phyloP scores from a whole-genome alignment of 768 basidiomycete genomes.

The Baorangia bicolor region DNA sequence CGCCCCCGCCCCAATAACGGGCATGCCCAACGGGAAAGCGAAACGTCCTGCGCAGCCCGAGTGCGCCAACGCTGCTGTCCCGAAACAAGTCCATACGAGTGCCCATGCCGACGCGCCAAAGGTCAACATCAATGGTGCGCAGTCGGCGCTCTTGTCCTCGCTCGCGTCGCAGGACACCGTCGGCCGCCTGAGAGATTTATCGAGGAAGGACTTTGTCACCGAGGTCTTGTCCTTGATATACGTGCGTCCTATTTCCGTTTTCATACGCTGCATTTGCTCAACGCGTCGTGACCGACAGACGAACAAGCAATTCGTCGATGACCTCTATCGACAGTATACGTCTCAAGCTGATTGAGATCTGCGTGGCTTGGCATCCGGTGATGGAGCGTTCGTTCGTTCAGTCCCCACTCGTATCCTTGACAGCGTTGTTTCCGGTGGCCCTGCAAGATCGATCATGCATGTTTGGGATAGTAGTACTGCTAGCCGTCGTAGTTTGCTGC shows the following conservation, averaged over 20 bases:
- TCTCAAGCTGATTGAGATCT: constrained; percentile 13
- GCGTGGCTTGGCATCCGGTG: not conserved
- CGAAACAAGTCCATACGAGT: constrained; percentile 4
- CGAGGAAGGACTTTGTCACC: constrained; percentile 56
- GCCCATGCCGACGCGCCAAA: constrained; percentile 3
- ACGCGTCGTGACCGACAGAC: constrained; percentile 39
- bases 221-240: constrained; percentile 62
- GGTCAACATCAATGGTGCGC: constrained; percentile 21
- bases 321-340: constrained; percentile 54
- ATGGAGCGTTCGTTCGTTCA: not conserved
- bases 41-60: constrained; percentile 15
- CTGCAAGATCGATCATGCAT: constrained; percentile 2
- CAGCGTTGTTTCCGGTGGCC: not conserved
- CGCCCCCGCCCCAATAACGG: not conserved
- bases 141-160: constrained; percentile 26
- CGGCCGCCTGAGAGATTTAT: constrained; percentile 30
- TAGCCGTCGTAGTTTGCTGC: constrained; percentile 9
- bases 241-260: constrained; percentile 37
- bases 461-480: constrained; percentile 7
- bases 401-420: not conserved
- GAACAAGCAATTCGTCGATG: constrained; percentile 64
- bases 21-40: constrained; percentile 27
- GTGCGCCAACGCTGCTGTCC: not conserved
- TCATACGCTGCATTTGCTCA: no score
- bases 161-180: constrained; percentile 19